A percentile compares a stretch with the other conserved stretches of the same genome.
These are phyloP conservation scores for Dictyostelium purpureum DNA, from an alignment of 78 protist species.

Conservation along the genomic window DNA sequence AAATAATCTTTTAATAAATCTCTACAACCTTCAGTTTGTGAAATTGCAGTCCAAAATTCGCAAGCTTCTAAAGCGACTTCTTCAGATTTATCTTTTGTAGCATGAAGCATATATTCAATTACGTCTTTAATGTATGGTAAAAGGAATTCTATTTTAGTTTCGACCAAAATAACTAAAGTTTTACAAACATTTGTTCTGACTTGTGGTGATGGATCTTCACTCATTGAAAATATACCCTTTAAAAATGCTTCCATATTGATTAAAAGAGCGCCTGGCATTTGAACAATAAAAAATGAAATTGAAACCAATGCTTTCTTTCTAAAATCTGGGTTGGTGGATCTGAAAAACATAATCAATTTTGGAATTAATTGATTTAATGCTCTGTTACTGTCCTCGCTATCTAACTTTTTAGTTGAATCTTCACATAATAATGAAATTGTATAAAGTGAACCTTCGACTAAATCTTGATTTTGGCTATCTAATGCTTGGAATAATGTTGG, in stretches of 20 bases:
- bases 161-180: conserved; percentile 71
- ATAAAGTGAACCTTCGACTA: conserved; percentile 59
- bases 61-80: conserved; percentile 88
- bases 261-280: conserved; percentile 69
- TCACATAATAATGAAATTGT: conserved; percentile 75
- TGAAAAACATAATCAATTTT: conserved; percentile 42
- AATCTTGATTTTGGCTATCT: conserved; percentile 24
- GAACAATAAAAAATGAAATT: conserved; percentile 24
- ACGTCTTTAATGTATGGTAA: conserved; percentile 57
- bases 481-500: conserved; percentile 30
- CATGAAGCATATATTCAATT: conserved; percentile 75
- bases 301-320: conserved; percentile 55
- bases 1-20: conserved; percentile 28
- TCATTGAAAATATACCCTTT: conserved; percentile 63
- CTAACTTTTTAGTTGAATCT: conserved; percentile 40
- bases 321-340: neutral
- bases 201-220: conserved; percentile 22
- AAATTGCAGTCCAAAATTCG: conserved; percentile 90
- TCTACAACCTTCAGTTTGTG: conserved; percentile 44
- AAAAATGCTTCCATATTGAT: conserved; percentile 55
- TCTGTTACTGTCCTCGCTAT: conserved; percentile 27
- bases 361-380: conserved; percentile 69
- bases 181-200: conserved; percentile 77
- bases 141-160: conserved; percentile 43
- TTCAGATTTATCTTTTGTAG: conserved; percentile 74